A percentile compares a stretch with the other conserved stretches of the same genome.
Conservation (phyloP, 2,329 filamentous ascomycete genomes). For the Dactylellina sp. region DNA sequence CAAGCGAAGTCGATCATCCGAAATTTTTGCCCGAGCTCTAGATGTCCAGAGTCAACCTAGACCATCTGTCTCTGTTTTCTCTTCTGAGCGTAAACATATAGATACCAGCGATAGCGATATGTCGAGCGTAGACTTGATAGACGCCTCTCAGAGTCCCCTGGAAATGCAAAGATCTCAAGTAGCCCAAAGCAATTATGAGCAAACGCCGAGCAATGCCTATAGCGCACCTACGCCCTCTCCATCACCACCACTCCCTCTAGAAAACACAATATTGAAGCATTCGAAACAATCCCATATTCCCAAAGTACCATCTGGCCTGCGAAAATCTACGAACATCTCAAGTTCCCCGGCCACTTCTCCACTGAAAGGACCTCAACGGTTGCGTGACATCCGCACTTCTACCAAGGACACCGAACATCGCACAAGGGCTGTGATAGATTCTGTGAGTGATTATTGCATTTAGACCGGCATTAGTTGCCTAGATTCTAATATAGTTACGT, state of each 20-base stretch:
- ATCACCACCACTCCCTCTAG: constrained; percentile 31
- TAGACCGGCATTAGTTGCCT: background rate
- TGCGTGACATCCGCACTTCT: background rate
- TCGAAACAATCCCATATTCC: constrained; percentile 27
- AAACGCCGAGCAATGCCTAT: constrained; percentile 9
- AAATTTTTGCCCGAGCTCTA: constrained; percentile 39
- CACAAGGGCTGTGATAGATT: constrained; percentile 24
- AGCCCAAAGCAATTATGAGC: background rate
- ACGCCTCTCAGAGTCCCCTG: background rate
- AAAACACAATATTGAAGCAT: constrained; percentile 22
- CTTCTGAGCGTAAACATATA: background rate
- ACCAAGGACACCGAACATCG: background rate
- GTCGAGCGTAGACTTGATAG: background rate
- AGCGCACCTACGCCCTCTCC: constrained; percentile 48
- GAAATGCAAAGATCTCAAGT: background rate
- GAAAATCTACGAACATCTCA: constrained; percentile 35
- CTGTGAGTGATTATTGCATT: constrained; percentile 23
- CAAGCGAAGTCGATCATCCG: constrained; percentile 44
- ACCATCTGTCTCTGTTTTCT: background rate
- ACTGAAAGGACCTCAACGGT: constrained; percentile 1
- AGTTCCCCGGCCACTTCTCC: constrained; percentile 44
- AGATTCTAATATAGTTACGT: background rate
- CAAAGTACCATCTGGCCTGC: constrained; percentile 43
- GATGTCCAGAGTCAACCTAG: constrained; percentile 3
- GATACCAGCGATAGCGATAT: background rate